Conservation (phyloP, 176 grass and related monocot species). For the Bolboschoenus planiculmis region DNA sequence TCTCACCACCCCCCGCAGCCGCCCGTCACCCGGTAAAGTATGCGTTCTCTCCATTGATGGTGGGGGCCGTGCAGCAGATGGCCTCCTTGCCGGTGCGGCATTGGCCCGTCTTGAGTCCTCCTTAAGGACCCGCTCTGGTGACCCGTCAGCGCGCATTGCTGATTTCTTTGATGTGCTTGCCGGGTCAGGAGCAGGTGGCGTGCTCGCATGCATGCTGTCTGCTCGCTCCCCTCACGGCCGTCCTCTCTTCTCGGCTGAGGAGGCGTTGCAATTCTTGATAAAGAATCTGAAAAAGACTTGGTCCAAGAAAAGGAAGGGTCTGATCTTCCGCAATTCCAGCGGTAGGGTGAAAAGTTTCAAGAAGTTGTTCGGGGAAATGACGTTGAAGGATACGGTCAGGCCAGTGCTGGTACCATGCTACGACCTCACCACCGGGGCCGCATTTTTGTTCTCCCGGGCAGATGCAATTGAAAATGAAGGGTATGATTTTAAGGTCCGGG, state of each 20-base stretch:
- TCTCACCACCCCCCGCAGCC: neutral
- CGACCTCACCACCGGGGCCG: constrained; percentile 51
- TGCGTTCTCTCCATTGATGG: constrained; percentile 91
- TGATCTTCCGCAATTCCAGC: constrained; percentile 17
- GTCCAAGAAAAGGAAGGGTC: constrained; percentile 20
- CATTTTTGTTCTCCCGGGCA: constrained; percentile 93
- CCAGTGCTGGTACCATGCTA: constrained; percentile 83
- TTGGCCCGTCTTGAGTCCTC: constrained; percentile 64
- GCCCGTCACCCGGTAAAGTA: constrained; percentile 26
- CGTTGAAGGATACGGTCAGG: constrained; percentile 63
- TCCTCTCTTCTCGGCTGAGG: constrained; percentile 61
- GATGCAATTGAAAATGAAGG: constrained; percentile 81
- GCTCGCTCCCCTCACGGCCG: constrained; percentile 40
- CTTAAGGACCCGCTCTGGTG: constrained; percentile 44
- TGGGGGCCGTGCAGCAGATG: constrained; percentile 55
- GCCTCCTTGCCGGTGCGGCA: constrained; percentile 55
- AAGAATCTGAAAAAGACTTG: constrained; percentile 24
- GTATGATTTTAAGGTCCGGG: constrained; percentile 80
- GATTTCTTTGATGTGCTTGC: constrained; percentile 89
- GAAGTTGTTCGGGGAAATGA: constrained; percentile 57
- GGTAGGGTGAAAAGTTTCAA: constrained; percentile 22
- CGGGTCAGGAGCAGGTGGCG: constrained; percentile 78
- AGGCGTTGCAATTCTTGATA: constrained; percentile 63
- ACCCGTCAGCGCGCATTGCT: constrained; percentile 40
- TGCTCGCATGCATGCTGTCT: constrained; percentile 80